phyloP scores from a whole-genome alignment of 768 basidiomycete species.

The Russula dissimulans region DNA sequence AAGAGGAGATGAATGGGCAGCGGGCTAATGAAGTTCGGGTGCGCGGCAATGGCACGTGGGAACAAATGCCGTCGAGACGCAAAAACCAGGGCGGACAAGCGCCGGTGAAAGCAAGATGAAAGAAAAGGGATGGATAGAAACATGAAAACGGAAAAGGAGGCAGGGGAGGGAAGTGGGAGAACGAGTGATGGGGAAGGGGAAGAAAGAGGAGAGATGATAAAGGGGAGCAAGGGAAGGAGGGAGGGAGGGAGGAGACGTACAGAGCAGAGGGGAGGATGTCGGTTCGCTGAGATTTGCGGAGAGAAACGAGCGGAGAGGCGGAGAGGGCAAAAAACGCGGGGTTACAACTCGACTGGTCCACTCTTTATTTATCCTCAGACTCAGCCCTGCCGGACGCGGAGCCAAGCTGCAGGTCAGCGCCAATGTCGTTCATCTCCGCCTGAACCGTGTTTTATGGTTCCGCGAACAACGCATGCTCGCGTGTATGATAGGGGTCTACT shows the following conservation, averaged over 20 bases:
- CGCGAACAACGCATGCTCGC: slow-evolving; percentile 2
- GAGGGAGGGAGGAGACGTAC: slow-evolving; percentile 8
- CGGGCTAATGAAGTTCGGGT: slow-evolving; percentile 14
- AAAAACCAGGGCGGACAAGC: slow-evolving; percentile 7
- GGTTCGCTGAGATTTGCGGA: slow-evolving; percentile 20
- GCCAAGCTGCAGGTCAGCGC: background rate
- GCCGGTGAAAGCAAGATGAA: slow-evolving; percentile 3
- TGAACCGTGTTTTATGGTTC: background rate
- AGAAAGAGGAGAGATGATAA: background rate
- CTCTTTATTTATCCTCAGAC: slow-evolving; percentile 15
- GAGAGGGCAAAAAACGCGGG: slow-evolving; percentile 19
- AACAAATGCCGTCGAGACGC: slow-evolving; percentile 5
- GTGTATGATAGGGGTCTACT: background rate
- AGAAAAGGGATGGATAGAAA: background rate
- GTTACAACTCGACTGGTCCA: slow-evolving; percentile 18
- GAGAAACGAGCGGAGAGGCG: slow-evolving; percentile 19
- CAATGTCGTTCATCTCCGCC: slow-evolving; percentile 1
- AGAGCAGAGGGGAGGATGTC: slow-evolving; percentile 6
- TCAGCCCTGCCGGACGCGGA: background rate
- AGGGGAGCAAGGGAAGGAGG: background rate
- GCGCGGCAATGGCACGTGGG: slow-evolving; percentile 16
- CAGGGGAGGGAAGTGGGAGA: background rate
- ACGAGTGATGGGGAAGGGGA: background rate
- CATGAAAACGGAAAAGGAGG: background rate
- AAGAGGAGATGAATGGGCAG: slow-evolving; percentile 16